Percentiles rank a stretch among this genome's conserved stretches.
phyloP scores from a whole-genome alignment of 805 yeast species.

The Cyberlindnera sargentensis region DNA sequence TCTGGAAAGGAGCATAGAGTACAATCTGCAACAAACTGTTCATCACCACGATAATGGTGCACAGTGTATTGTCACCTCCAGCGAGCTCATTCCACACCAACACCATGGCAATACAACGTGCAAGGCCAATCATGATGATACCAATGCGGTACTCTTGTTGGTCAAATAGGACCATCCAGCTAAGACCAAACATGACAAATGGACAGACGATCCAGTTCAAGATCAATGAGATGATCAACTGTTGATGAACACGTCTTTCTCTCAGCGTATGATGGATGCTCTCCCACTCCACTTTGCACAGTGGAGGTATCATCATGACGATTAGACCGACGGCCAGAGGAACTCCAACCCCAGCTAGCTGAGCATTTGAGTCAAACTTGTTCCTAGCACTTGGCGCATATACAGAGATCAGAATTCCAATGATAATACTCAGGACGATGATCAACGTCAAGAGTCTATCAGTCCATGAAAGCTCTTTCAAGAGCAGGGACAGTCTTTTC shows the following conservation, averaged over 20 bases:
- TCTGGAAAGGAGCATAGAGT: slow-evolving; percentile 45
- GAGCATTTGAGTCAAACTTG: slow-evolving; percentile 28
- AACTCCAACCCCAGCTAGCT: slow-evolving; percentile 33
- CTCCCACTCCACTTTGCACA: slow-evolving; percentile 50
- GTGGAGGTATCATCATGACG: slow-evolving; percentile 51
- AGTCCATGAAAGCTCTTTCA: slow-evolving; percentile 13
- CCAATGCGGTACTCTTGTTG: slow-evolving; percentile 43
- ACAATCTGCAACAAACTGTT: slow-evolving; percentile 46
- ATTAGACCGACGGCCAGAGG: slow-evolving; percentile 45
- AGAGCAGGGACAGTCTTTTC: background rate
- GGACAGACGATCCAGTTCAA: slow-evolving; percentile 55
- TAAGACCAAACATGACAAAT: slow-evolving; percentile 46
- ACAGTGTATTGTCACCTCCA: slow-evolving; percentile 41
- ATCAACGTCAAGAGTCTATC: slow-evolving; percentile 32
- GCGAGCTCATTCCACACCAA: slow-evolving; percentile 51
- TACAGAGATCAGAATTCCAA: slow-evolving; percentile 35
- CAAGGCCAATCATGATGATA: slow-evolving; percentile 52
- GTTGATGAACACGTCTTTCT: slow-evolving; percentile 20
- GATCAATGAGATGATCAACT: slow-evolving; percentile 32
- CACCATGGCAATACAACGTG: slow-evolving; percentile 60
- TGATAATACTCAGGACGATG: slow-evolving; percentile 30
- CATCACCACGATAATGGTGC: slow-evolving; percentile 45
- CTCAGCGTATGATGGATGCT: slow-evolving; percentile 25
- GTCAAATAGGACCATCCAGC: slow-evolving; percentile 46
- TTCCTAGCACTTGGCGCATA: slow-evolving; percentile 31